phyloP scores from a whole-genome alignment of 176 grass and related monocot genomes.

The Lolium multiflorum region DNA sequence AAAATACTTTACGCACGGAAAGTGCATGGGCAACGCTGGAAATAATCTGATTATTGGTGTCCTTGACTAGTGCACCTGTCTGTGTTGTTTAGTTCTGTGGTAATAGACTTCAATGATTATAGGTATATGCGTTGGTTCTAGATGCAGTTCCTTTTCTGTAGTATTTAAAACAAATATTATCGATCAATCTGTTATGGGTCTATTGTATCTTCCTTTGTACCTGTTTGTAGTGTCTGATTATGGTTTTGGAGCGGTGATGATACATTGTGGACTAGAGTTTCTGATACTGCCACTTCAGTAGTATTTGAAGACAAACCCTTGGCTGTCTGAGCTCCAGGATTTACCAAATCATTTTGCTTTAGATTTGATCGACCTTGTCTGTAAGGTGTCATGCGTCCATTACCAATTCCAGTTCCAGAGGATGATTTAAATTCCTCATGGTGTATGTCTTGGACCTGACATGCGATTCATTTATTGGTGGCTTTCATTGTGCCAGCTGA shows the following conservation, averaged over 20 bases:
- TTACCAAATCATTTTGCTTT: background rate
- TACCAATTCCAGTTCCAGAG: conserved; percentile 62
- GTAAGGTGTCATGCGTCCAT: conserved; percentile 40
- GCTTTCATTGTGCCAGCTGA: conserved; percentile 40
- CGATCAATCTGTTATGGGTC: too few relatives aligned
- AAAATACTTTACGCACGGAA: too few relatives aligned
- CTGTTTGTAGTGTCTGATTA: background rate
- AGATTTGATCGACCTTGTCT: background rate
- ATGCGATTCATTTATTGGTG: conserved; percentile 42
- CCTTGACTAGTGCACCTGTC: too few relatives aligned
- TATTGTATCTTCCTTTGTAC: too few relatives aligned
- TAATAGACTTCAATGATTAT: too few relatives aligned
- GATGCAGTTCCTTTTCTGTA: too few relatives aligned
- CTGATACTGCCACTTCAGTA: conserved; percentile 49
- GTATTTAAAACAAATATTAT: too few relatives aligned
- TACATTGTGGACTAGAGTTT: conserved; percentile 74
- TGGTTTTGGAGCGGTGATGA: conserved; percentile 52
- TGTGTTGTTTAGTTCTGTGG: too few relatives aligned
- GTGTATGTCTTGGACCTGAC: conserved; percentile 62
- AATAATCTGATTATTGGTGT: too few relatives aligned
- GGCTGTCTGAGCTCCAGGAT: conserved; percentile 65
- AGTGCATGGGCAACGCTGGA: too few relatives aligned
- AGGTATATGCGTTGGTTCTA: too few relatives aligned
- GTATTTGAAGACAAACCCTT: conserved; percentile 73
- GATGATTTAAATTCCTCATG: conserved; percentile 45